A percentile compares a stretch with the other conserved stretches of the same genome.
phyloP scores from a whole-genome alignment of 164 flowering plant species.

The Piper betle region DNA sequence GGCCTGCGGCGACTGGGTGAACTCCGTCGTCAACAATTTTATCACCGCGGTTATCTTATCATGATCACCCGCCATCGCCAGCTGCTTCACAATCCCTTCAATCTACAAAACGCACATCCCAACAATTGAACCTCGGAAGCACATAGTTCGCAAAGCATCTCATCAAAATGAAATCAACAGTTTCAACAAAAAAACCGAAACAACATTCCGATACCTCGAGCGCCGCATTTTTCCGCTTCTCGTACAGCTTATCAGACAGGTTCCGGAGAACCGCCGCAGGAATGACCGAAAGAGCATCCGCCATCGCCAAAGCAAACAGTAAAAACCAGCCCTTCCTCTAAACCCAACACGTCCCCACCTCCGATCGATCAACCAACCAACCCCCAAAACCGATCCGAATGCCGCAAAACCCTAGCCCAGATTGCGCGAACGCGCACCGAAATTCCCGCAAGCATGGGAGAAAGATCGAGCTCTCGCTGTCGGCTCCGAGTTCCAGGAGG shows the following conservation, averaged over 20 bases:
- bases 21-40: slow-evolving; percentile 62
- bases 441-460: too few species aligned
- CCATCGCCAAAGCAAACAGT: slow-evolving; percentile 21
- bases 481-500: too few species aligned
- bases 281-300: slow-evolving; percentile 48
- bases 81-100: slow-evolving; percentile 86
- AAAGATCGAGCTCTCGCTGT: too few species aligned
- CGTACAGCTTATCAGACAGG: slow-evolving; percentile 86
- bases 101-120: slow-evolving; percentile 23
- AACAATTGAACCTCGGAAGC: not conserved
- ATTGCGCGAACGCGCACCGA: too few species aligned
- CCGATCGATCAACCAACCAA: too few species aligned
- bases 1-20: slow-evolving; percentile 66
- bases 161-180: not conserved
- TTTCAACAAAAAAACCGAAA: not conserved
- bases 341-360: too few species aligned
- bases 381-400: too few species aligned
- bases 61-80: slow-evolving; percentile 59
- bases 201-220: slow-evolving; percentile 44
- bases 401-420: too few species aligned
- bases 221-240: slow-evolving; percentile 98
- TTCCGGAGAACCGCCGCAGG: slow-evolving; percentile 69
- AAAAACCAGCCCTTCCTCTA: not conserved
- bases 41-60: slow-evolving; percentile 75
- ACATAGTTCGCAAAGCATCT: not conserved